These are phyloP conservation scores for Boletales sp. DNA, from an alignment of 768 basidiomycete genomes.

Conservation along the genomic window DNA sequence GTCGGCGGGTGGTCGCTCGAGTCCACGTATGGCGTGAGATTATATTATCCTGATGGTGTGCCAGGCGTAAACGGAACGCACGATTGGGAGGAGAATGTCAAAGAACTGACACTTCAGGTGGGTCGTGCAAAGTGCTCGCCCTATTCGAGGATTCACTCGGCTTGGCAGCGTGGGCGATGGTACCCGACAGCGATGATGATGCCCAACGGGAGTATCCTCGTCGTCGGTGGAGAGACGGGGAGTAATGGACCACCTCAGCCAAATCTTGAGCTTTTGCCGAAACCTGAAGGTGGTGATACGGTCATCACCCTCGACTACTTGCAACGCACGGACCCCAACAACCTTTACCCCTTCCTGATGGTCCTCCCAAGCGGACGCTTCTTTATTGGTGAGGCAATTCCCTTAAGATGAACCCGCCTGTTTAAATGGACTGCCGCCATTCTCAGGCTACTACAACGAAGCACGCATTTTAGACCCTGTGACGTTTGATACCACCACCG, in stretches of 20 bases:
- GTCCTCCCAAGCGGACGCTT: conserved; percentile 66
- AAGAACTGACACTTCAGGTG: conserved; percentile 59
- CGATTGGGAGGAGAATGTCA: conserved; percentile 74
- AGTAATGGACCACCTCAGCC: conserved; percentile 46
- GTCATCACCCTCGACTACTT: conserved; percentile 60
- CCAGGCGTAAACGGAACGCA: conserved; percentile 69
- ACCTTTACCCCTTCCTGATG: conserved; percentile 74
- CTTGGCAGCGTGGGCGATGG: conserved; percentile 57
- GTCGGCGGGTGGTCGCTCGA: conserved; percentile 54
- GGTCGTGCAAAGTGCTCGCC: not conserved
- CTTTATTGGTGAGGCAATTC: conserved; percentile 54
- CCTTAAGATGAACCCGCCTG: not conserved
- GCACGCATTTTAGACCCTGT: conserved; percentile 68
- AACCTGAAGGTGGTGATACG: too few relatives aligned
- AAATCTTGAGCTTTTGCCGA: too few relatives aligned
- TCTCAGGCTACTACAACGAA: conserved; percentile 72
- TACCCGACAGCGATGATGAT: conserved; percentile 67
- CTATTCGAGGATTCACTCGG: too few relatives aligned
- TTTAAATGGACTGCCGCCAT: not conserved
- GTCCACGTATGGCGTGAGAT: conserved; percentile 68
- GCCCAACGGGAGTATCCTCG: conserved; percentile 69
- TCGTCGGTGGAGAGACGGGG: conserved; percentile 75
- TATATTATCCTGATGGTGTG: conserved; percentile 68
- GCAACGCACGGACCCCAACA: conserved; percentile 70
- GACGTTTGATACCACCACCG: conserved; percentile 57